Conservation (phyloP, 768 basidiomycete genomes). For the Suillus ampliporus region DNA sequence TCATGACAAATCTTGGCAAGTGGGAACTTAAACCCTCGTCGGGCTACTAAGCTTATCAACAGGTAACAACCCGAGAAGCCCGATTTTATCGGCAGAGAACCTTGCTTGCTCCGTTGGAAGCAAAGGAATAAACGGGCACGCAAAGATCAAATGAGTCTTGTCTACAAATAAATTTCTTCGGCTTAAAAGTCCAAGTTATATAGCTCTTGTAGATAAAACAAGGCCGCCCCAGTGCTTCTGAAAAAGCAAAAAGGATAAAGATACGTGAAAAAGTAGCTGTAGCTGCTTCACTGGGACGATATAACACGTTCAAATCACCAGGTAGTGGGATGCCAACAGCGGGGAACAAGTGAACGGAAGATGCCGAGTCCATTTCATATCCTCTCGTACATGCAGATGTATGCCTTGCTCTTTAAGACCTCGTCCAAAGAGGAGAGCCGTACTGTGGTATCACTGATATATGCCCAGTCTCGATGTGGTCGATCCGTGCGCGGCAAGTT, state of each 20-base stretch:
- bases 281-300: not conserved
- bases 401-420: constrained; percentile 89
- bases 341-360: not conserved
- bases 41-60: not conserved
- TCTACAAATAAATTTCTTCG: not conserved
- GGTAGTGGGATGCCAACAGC: not conserved
- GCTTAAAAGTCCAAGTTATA: constrained; percentile 4
- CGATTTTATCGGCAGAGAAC: not conserved
- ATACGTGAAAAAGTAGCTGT: constrained; percentile 1
- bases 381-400: constrained; percentile 92
- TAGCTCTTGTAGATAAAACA: not conserved
- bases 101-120: not conserved
- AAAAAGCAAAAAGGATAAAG: constrained; percentile 6
- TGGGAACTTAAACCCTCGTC: not conserved
- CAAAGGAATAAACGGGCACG: not conserved
- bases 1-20: not conserved
- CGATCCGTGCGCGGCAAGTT: constrained; percentile 16
- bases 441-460: constrained; percentile 90
- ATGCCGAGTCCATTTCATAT: constrained; percentile 40
- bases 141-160: not conserved
- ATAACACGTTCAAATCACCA: not conserved
- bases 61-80: too few relatives aligned
- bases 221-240: not conserved
- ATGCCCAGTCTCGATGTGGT: constrained; percentile 76
- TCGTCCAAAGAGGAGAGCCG: constrained; percentile 82